Base-by-base conservation (phyloP, 192 early-diverging fungal genomes). In the Umbelopsis ramanniana region DNA sequence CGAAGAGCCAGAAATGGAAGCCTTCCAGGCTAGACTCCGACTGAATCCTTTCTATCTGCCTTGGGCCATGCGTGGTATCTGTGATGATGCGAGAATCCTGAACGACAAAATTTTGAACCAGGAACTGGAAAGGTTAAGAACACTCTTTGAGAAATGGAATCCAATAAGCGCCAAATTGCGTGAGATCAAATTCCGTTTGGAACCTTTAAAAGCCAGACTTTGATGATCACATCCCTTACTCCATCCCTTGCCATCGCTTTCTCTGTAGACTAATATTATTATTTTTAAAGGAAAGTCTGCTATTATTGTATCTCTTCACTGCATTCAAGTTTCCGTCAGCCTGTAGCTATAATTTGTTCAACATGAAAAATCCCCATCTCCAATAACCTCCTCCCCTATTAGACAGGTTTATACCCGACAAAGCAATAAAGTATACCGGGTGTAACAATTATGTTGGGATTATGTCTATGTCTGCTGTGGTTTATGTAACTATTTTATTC, bases 1-100 rank as follows among this genome's bases (percentile, higher is more conserved):
- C 4, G 60, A 72, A 24, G 50, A 79, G 33, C 54, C 78, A 26
- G 74, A 74, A 11, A 47, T 88, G 4, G 72, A 88, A 2, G 78
- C 80, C 6, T 92, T 97, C 53, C 74, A 79, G 19, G 93, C 95
- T 3, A 86, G 87, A 29, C 55, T 81, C n/a, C 83, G 84, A 24
- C 76, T 93, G 47, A 98, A 98, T 67, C 95, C 95, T n/a, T 96
- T 90, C 74, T 93, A 88, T 79, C 80, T 98, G 9, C 95, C 97
- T 11, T 97, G 96, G 95, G 93, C 95, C 15, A 91, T 98, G 90
- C 93, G 93, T 24, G 89, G 90, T 17, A 84, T 98, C 17, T 83
- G 86, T 72, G 89, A 91, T 19, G 93, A 95, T 50, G 77, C 88
- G 33, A 76, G 75, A n/a, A 89, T 97, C 6, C 52, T 75, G 10